Evolutionary conservation across 768 basidiomycete genomes (phyloP).

Genomic region (Hemileccinum impolitum): DNA sequence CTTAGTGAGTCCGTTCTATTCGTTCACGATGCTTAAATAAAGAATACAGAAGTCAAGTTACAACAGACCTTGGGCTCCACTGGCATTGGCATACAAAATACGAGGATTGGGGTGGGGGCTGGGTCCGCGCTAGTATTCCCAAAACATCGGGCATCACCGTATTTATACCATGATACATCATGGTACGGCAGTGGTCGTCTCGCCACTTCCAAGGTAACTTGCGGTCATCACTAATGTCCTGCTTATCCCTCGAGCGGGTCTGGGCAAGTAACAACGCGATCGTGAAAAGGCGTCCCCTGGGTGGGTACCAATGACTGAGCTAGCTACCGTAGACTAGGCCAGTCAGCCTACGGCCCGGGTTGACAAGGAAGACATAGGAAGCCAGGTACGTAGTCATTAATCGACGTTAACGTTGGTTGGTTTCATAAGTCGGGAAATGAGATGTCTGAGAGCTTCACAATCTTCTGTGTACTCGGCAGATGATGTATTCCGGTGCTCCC

Average conservation of each 20-base stretch:
- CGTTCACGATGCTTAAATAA: background rate
- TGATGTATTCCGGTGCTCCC: conserved; percentile 7
- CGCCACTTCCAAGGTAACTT: too few species aligned
- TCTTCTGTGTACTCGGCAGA: conserved; percentile 15
- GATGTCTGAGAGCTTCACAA: conserved; percentile 9
- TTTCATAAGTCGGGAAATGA: conserved; percentile 8
- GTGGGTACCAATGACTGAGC: background rate
- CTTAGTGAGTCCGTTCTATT: conserved; percentile 3
- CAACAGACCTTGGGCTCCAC: conserved; percentile 5
- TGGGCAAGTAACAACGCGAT: background rate
- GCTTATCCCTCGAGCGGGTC: too few species aligned
- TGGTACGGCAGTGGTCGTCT: too few species aligned
- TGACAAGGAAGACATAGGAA: background rate
- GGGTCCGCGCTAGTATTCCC: too few species aligned
- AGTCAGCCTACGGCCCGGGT: background rate
- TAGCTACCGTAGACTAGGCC: background rate
- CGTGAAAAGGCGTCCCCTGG: background rate
- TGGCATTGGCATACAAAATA: background rate
- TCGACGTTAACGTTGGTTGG: background rate
- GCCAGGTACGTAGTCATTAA: background rate
- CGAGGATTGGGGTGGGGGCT: too few species aligned
- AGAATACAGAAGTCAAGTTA: background rate
- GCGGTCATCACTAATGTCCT: too few species aligned
- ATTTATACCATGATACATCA: background rate
- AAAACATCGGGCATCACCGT: background rate